Evolutionary conservation across 2,329 filamentous ascomycete species (phyloP), one percentile per base, ranked within the genome.

Genomic region (Xylariaceae sp.): DNA sequence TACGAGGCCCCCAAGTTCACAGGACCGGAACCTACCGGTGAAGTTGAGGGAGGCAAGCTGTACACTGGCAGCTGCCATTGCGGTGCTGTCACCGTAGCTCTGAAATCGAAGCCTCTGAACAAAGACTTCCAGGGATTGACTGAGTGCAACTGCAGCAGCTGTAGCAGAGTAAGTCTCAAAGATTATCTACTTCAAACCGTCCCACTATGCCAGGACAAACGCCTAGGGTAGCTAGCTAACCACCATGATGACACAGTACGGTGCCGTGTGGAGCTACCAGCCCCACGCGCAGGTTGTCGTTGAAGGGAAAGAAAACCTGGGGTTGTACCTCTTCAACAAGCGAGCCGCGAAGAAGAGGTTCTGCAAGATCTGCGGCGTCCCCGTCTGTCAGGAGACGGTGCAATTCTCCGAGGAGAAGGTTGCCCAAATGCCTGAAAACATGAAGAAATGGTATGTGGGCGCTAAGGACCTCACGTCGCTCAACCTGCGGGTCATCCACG

Each of bases 31-130:
- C 81, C 80, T 2, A 64, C 69, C 3, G 69, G 58, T 11, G 69
- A 70, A 4, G 60, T 77, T 36, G 74, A 76, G 17, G 71, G 72
- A 31, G 73, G 73, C 34, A 73, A 73, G 63, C 49, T 76, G 8
- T 81, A 82, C 63, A 76, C 76, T 12, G 82, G 81, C 7, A 77
- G 78, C 66, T 84, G 82, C 66, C 81, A 84, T 68, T 84, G 82
- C 66, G 81, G 81, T 24, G 76, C 75, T 17, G 72, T 84, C 21
- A 76, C 70, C 14, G 52, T 81, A 1, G 77, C 79, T 1, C 36
- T 82, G 31, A 74, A 71, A 47, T 71, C 72, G 54, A 75, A 76
- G 60, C 74, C 78, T 1, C 64, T 83, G 8, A 73, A 78, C 64
- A 73, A 69, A 65, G 75, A 66, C 59, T 75, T 4, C 21, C 70